Percentiles rank a stretch among this genome's conserved stretches.
Evolutionary conservation across 768 basidiomycete species (phyloP).

Genomic region (Chiua virens): DNA sequence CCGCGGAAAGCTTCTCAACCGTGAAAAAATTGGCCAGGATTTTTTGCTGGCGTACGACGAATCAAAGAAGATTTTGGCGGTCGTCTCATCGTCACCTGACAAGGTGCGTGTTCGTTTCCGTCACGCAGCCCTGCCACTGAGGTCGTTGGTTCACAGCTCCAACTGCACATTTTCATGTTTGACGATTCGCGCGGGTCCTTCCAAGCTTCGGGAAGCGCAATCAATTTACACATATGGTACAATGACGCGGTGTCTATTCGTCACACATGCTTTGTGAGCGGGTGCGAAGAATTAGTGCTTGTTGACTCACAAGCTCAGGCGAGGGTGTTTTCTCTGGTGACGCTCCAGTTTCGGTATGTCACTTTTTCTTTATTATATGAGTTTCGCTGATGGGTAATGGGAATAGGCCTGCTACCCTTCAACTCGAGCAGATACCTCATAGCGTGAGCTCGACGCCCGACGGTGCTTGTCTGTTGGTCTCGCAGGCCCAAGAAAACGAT

Average conservation of each 20-base stretch:
- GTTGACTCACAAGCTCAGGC: conserved; percentile 44
- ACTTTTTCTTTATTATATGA: background rate
- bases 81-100: conserved; percentile 41
- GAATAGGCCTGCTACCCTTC: conserved; percentile 46
- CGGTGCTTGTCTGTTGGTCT: conserved; percentile 49
- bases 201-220: conserved; percentile 40
- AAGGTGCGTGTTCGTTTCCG: conserved; percentile 33
- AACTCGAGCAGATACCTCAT: conserved; percentile 35
- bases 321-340: conserved; percentile 54
- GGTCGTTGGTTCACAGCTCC: conserved; percentile 22
- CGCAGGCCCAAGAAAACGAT: conserved; percentile 19
- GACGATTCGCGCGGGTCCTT: conserved; percentile 43
- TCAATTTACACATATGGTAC: conserved; percentile 48
- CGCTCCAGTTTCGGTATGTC: conserved; percentile 51
- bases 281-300: conserved; percentile 52
- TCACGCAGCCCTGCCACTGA: background rate
- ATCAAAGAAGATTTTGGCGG: conserved; percentile 44
- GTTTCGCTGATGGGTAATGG: background rate
- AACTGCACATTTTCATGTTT: conserved; percentile 46
- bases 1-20: conserved; percentile 35
- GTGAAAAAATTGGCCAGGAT: conserved; percentile 47
- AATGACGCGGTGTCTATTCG: conserved; percentile 25
- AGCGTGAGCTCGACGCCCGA: conserved; percentile 48
- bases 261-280: conserved; percentile 45
- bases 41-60: conserved; percentile 54